Percentiles rank a stretch among this genome's conserved stretches.
phyloP scores from a whole-genome alignment of 2,329 filamentous ascomycete genomes.

The Paramyrothecium roridum region DNA sequence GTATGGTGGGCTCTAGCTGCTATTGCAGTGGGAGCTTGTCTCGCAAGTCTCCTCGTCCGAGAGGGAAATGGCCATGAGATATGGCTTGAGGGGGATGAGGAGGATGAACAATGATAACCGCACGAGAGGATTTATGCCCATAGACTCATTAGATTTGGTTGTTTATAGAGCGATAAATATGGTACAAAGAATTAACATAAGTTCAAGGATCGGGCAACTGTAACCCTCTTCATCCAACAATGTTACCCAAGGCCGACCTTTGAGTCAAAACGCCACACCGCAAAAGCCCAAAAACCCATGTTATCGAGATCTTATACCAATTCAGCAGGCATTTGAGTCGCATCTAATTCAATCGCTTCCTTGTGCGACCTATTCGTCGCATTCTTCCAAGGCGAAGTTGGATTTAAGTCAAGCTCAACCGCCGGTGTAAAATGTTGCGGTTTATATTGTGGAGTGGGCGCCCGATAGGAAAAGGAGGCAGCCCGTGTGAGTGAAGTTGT shows the following conservation, averaged over 20 bases:
- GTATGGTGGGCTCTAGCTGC: constrained; percentile 55
- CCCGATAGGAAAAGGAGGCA: neutral
- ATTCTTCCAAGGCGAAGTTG: no score
- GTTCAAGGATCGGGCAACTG: no score
- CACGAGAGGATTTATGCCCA: neutral
- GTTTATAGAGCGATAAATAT: neutral
- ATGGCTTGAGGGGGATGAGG: constrained; percentile 59
- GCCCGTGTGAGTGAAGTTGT: neutral
- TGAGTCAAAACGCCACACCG: no score
- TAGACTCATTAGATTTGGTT: neutral
- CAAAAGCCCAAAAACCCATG: no score
- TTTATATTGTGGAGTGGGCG: neutral
- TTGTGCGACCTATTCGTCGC: no score
- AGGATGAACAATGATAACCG: constrained; percentile 20
- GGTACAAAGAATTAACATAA: no score
- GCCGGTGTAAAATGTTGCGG: neutral
- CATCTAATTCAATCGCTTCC: no score
- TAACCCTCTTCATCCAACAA: no score
- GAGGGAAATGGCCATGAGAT: constrained; percentile 66
- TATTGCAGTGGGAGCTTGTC: constrained; percentile 44
- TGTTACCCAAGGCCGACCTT: no score
- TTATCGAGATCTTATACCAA: no score
- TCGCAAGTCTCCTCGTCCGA: constrained; percentile 52
- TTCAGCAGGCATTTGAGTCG: no score
- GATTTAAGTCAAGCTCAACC: no score